Conservation (phyloP, 2,329 filamentous ascomycete genomes). For the Hymenoscyphus scutula region DNA sequence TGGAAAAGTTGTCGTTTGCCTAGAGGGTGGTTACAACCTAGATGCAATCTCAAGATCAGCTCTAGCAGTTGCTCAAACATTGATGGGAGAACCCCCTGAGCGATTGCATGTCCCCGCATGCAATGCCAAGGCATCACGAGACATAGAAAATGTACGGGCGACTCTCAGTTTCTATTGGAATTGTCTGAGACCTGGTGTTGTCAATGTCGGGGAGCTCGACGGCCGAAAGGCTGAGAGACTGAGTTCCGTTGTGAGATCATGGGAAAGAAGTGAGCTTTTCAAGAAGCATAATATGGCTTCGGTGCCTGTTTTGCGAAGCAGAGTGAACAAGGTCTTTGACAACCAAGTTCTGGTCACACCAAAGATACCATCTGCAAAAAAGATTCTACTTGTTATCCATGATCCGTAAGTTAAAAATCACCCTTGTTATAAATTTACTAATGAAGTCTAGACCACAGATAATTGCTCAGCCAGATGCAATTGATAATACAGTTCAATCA, state of each 20-base stretch:
- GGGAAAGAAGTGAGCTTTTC: slow-evolving; percentile 69
- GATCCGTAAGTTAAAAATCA: slow-evolving; percentile 64
- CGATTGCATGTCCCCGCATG: slow-evolving; percentile 56
- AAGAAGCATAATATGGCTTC: slow-evolving; percentile 75
- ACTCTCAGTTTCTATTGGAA: slow-evolving; percentile 76
- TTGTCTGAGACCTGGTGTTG: slow-evolving; percentile 72
- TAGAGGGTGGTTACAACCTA: slow-evolving; percentile 96
- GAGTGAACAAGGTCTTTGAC: slow-evolving; percentile 73
- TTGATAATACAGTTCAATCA: slow-evolving; percentile 71
- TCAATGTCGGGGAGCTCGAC: slow-evolving; percentile 52
- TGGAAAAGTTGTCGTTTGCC: slow-evolving; percentile 85
- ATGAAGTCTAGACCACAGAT: slow-evolving; percentile 59
- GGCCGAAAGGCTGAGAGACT: slow-evolving; percentile 60
- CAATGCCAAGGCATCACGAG: slow-evolving; percentile 54
- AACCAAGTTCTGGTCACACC: slow-evolving; percentile 83
- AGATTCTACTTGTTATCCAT: slow-evolving; percentile 82
- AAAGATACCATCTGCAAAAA: slow-evolving; percentile 62
- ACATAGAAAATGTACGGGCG: slow-evolving; percentile 58
- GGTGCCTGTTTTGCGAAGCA: slow-evolving; percentile 73
- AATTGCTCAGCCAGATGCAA: slow-evolving; percentile 61
- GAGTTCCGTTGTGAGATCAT: slow-evolving; percentile 76
- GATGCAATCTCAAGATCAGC: slow-evolving; percentile 90
- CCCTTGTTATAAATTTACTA: slow-evolving; percentile 22
- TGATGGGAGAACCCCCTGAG: slow-evolving; percentile 91
- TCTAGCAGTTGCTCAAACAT: slow-evolving; percentile 81